phyloP scores from a whole-genome alignment of 371 early-diverging fungal genomes.

The Mortierella sp. region DNA sequence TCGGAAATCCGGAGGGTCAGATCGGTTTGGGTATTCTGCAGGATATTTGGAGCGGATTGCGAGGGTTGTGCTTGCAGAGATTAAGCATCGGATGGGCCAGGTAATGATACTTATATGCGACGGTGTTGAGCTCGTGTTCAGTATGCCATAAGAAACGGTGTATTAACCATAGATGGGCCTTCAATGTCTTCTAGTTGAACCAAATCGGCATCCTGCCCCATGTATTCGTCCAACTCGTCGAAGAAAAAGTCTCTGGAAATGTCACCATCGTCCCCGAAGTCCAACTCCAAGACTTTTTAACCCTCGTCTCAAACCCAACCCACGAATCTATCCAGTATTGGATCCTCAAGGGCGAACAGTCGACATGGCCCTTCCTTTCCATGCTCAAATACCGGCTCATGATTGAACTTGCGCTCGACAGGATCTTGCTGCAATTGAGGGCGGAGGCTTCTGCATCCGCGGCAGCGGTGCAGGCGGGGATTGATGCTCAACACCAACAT shows the following conservation, averaged over 20 bases:
- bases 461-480: conserved; percentile 36
- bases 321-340: conserved; percentile 78
- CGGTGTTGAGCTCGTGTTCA: background rate
- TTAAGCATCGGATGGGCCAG: conserved; percentile 73
- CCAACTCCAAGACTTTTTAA: conserved; percentile 72
- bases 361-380: conserved; percentile 86
- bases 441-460: conserved; percentile 47
- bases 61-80: conserved; percentile 69
- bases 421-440: conserved; percentile 53
- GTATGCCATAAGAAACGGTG: background rate
- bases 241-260: conserved; percentile 76
- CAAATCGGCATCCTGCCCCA: conserved; percentile 72
- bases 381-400: conserved; percentile 80
- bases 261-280: conserved; percentile 74
- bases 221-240: conserved; percentile 68
- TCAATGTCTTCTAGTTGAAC: conserved; percentile 58
- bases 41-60: conserved; percentile 61
- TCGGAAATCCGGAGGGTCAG: conserved; percentile 60
- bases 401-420: conserved; percentile 83
- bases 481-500: conserved; percentile 21
- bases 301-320: conserved; percentile 85
- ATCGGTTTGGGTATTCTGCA: conserved; percentile 24
- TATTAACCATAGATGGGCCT: background rate
- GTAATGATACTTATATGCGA: conserved; percentile 37
- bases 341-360: conserved; percentile 85